A percentile compares a stretch with the other conserved stretches of the same genome.
phyloP scores from a whole-genome alignment of 2,329 filamentous ascomycete genomes.

The Amphichorda felina region DNA sequence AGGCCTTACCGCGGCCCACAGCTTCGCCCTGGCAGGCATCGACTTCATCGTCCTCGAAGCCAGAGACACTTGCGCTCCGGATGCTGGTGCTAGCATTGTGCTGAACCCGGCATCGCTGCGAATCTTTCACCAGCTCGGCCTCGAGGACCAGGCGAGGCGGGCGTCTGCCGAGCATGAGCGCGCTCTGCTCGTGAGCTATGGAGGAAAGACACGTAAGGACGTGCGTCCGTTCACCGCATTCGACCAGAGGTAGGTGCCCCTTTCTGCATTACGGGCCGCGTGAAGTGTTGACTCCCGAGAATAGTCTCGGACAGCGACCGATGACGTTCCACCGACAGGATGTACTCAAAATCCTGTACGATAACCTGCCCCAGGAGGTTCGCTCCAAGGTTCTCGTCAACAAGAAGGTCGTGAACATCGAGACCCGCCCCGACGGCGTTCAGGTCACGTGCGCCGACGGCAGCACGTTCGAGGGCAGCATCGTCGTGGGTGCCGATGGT shows the following conservation, averaged over 20 bases:
- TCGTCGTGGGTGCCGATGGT: slow-evolving; percentile 5
- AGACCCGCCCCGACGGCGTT: slow-evolving; percentile 1
- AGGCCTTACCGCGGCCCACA: slow-evolving; percentile 14
- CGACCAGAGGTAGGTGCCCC: slow-evolving; percentile 1
- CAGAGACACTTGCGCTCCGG: slow-evolving; percentile 11
- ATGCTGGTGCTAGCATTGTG: slow-evolving; percentile 18
- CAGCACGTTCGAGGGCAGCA: slow-evolving; percentile 1
- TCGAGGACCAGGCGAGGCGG: slow-evolving; percentile 8
- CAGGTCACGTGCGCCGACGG: slow-evolving; percentile 4
- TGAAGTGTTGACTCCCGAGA: neutral
- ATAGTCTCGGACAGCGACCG: slow-evolving; percentile 1
- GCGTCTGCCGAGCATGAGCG: slow-evolving; percentile 2
- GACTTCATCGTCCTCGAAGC: slow-evolving; percentile 26
- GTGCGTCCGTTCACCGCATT: slow-evolving; percentile 2
- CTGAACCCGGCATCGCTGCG: slow-evolving; percentile 15
- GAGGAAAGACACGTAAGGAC: slow-evolving; percentile 2
- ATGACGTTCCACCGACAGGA: slow-evolving; percentile 2
- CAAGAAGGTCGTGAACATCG: slow-evolving; percentile 2
- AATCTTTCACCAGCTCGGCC: slow-evolving; percentile 19
- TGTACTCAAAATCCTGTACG: slow-evolving; percentile 3
- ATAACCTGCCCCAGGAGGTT: neutral
- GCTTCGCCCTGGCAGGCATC: slow-evolving; percentile 15
- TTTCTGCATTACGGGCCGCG: neutral
- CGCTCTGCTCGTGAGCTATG: neutral
- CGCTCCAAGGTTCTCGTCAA: neutral